Conservation (phyloP, 1,139 yeast species). For the Diutina neorugosa region DNA sequence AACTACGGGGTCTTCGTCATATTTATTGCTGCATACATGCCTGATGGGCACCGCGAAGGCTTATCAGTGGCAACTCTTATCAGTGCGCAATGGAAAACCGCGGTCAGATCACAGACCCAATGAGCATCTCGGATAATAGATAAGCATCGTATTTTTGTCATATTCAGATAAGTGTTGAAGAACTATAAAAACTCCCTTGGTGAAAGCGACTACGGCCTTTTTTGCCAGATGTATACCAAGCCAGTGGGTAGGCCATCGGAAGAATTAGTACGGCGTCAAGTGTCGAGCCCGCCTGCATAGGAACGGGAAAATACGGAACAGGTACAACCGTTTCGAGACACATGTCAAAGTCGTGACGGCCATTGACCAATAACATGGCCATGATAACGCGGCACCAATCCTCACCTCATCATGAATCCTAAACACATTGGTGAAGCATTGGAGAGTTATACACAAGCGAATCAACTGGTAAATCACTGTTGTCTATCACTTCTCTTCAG, state of each 20-base stretch:
- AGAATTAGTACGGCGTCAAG: not conserved
- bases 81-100: not conserved
- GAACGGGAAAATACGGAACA: not conserved
- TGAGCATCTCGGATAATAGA: not conserved
- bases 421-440: not conserved
- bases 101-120: not conserved
- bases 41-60: not conserved
- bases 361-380: not conserved
- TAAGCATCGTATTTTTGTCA: not conserved
- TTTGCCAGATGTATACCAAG: not conserved
- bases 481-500: not conserved
- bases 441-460: not conserved
- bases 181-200: no score
- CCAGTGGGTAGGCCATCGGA: not conserved
- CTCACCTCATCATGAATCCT: no score
- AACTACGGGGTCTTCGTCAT: not conserved
- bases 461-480: not conserved
- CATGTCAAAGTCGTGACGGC: not conserved
- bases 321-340: not conserved
- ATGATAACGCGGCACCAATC: not conserved
- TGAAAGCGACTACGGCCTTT: not conserved
- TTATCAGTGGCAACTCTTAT: slow-evolving; percentile 2
- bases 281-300: not conserved
- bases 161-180: not conserved
- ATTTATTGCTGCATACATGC: not conserved